These are phyloP conservation scores for Arthrobotrys pseudoclavata DNA, from an alignment of 2,329 filamentous ascomycete genomes.

Conservation along the genomic window DNA sequence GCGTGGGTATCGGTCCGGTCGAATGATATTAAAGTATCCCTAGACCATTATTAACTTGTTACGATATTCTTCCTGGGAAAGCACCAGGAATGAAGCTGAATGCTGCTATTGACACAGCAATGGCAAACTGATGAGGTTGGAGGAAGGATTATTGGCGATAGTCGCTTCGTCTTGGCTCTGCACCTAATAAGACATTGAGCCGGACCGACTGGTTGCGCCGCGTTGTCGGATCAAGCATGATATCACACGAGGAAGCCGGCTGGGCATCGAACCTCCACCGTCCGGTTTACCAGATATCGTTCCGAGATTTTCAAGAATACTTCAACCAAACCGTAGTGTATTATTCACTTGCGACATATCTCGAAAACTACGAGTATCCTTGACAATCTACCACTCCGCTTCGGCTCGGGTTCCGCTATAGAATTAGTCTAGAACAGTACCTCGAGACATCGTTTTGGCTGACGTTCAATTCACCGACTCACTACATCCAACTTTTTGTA, in stretches of 20 bases:
- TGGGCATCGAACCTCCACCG: conserved; percentile 30
- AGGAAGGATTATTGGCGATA: conserved; percentile 25
- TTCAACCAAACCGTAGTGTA: neutral
- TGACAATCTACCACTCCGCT: conserved; percentile 5
- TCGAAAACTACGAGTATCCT: neutral
- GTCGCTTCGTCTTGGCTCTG: conserved; percentile 35
- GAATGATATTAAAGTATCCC: neutral
- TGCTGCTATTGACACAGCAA: neutral
- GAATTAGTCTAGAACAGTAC: neutral
- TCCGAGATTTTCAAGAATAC: conserved; percentile 1
- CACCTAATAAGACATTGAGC: conserved; percentile 25
- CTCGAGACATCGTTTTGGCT: conserved; percentile 3
- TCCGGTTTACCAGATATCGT: conserved; percentile 9
- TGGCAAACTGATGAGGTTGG: conserved; percentile 10
- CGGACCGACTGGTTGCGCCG: conserved; percentile 14
- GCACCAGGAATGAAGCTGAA: neutral
- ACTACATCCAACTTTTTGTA: neutral
- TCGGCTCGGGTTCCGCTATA: conserved; percentile 14
- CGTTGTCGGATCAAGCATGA: conserved; percentile 42
- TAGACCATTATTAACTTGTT: neutral
- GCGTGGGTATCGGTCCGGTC: conserved; percentile 5
- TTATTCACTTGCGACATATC: neutral
- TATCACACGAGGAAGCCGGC: conserved; percentile 37
- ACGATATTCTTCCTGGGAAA: neutral
- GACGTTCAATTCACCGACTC: neutral